Conservation (phyloP, 176 grass and related monocot species). For the barley (Hordeum vulgare) region DNA sequence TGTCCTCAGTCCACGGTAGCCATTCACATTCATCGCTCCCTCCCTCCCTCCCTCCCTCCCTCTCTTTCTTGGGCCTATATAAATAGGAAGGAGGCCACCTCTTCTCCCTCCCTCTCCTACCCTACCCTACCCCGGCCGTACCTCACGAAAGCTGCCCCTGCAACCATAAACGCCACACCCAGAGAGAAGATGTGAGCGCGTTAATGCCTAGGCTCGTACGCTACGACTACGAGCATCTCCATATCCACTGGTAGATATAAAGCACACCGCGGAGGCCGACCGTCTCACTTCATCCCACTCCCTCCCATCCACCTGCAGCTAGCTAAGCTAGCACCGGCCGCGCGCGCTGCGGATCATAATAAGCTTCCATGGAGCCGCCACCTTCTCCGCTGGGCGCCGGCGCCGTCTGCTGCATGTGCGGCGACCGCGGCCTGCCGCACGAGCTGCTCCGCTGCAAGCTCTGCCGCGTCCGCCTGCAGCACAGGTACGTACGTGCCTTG, state of each 20-base stretch:
- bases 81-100: constrained; percentile 1
- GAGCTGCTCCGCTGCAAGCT: constrained; percentile 76
- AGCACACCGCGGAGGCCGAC: background rate
- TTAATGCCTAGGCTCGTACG: background rate
- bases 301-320: background rate
- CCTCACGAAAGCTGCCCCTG: background rate
- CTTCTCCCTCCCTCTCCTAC: background rate
- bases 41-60: too few species aligned
- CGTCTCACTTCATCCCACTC: background rate
- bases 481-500: constrained; percentile 52
- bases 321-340: background rate
- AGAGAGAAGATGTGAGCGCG: background rate
- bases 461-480: constrained; percentile 73
- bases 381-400: background rate
- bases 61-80: background rate
- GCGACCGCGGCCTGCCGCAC: constrained; percentile 57
- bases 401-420: constrained; percentile 95
- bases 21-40: constrained; percentile 3
- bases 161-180: background rate
- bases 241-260: background rate
- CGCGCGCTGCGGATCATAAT: background rate
- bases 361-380: background rate
- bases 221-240: background rate
- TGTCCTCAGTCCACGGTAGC: background rate
- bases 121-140: background rate